Base-by-base conservation (phyloP, 345 rosid genomes). In the Theobroma cacao region DNA sequence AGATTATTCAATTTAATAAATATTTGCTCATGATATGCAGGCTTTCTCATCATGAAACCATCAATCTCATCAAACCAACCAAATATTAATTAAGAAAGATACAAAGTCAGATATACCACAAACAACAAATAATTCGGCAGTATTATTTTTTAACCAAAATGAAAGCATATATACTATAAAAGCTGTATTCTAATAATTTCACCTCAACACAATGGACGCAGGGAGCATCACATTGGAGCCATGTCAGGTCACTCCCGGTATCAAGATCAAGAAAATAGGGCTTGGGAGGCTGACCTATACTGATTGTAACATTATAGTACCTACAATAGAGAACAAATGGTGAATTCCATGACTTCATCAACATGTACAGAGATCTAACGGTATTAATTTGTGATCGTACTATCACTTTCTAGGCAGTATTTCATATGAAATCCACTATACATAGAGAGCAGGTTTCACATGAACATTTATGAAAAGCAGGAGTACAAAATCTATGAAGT, bases 201-300 rank as follows among this genome's bases (percentile, higher is more conserved):
- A 84, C 97, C 98, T 86, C 89, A 55, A 84, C 62, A 80, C 96
- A 92, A 2, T 59, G 91, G 75, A 78, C 91, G 75, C 94, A 88
- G 63, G 98, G 98, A 50, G 90, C 96, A 83, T 93, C 90, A 48
- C 99, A 95, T 72, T 95, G 99, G 84, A 95, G 98, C 99, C 97
- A 93, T 61, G 98, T 93, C 80, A 95, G 96, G 82, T 95, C 99
- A 80, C 97, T 95, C 55, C 99, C 99, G 1, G 99, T 91, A 59
- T 95, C 98, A 53, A 91, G 87, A 87, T 95, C 98, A 68, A 95
- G 93, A 87, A 87, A 95, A 84, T 93, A 95, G 5, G 99, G 99
- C 75, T 80, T 88, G 47, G 96, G 82, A 61, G 97, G 98, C 41
- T 89, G 94, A 68, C 99, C 98, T 30, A 95, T 84, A 64, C 78